Percentiles rank a stretch among this genome's conserved stretches.
Conservation (phyloP, 148 eudicot species). For the Rhododendron griersonianum region DNA sequence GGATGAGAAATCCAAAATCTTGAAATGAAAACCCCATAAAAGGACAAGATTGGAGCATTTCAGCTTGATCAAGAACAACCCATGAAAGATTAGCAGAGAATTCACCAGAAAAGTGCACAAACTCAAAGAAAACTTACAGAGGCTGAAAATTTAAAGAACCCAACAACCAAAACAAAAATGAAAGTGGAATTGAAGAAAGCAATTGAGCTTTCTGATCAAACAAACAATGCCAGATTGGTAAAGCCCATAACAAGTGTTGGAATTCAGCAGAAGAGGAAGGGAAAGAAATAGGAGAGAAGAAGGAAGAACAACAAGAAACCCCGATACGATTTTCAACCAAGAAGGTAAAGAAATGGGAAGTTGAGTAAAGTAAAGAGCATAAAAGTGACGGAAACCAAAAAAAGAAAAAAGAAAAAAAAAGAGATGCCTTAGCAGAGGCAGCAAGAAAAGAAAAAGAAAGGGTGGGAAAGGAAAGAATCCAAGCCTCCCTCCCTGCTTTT, state of each 20-base stretch:
- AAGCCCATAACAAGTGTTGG: constrained; percentile 13
- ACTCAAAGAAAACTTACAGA: background rate
- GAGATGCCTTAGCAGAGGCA: constrained; percentile 65
- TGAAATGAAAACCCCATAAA: constrained; percentile 4
- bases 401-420: background rate
- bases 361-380: constrained; percentile 28
- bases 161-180: background rate
- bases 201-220: constrained; percentile 42
- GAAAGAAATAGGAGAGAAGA: constrained; percentile 12
- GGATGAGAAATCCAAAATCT: background rate
- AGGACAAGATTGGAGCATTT: constrained; percentile 2
- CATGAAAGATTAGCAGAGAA: constrained; percentile 12
- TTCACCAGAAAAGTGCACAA: background rate
- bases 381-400: constrained; percentile 14
- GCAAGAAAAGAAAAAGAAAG: constrained; percentile 39
- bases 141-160: background rate
- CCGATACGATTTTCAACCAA: constrained; percentile 9
- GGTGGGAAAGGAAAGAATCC: constrained; percentile 18
- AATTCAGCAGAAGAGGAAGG: constrained; percentile 19
- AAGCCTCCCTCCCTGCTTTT: constrained; percentile 20
- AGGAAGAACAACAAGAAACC: constrained; percentile 17
- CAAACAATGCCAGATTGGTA: constrained; percentile 29
- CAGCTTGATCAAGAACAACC: constrained; percentile 13
- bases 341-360: constrained; percentile 22
- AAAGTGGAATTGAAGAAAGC: constrained; percentile 19